Evolutionary conservation across 768 basidiomycete species (phyloP).

Genomic region (Lentinus tigrinus): DNA sequence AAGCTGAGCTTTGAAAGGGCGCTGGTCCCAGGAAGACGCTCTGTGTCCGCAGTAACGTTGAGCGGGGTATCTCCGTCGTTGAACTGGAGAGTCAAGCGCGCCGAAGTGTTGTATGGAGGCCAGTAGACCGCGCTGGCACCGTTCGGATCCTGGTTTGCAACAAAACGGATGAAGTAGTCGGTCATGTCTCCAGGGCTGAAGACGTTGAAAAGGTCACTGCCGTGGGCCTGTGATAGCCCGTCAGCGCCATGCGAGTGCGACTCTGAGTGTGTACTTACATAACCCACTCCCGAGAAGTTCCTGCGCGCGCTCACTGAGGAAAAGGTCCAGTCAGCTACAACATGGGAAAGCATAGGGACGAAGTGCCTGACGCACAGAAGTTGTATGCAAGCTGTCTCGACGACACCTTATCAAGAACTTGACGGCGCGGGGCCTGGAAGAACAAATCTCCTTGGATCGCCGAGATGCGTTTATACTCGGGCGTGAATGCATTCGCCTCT

Average conservation of each 20-base stretch:
- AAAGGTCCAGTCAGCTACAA: too few relatives aligned
- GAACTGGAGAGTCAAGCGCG: too few relatives aligned
- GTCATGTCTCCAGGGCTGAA: conserved; percentile 43
- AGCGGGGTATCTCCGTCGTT: too few relatives aligned
- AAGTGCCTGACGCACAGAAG: conserved; percentile 18
- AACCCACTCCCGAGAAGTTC: conserved; percentile 2
- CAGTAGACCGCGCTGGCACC: conserved; percentile 14
- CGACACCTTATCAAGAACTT: conserved; percentile 19
- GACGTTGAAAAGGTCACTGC: conserved; percentile 40
- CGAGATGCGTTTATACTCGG: conserved; percentile 33
- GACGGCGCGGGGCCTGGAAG: conserved; percentile 26
- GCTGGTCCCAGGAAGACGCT: neutral
- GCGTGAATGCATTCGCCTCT: conserved; percentile 41
- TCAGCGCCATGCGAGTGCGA: neutral
- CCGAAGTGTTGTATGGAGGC: conserved; percentile 21
- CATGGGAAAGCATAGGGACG: neutral
- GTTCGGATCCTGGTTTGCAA: conserved; percentile 44
- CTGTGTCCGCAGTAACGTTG: too few relatives aligned
- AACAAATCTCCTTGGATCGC: conserved; percentile 28
- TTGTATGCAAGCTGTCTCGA: conserved; percentile 20
- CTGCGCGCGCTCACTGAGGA: conserved; percentile 10
- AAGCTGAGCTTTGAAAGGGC: neutral
- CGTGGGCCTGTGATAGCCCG: conserved; percentile 37
- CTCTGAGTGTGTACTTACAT: conserved; percentile 5
- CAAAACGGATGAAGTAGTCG: conserved; percentile 48